These are phyloP conservation scores for Exophiala alcalophila DNA, from an alignment of 2,329 filamentous ascomycete species.

Conservation along the genomic window DNA sequence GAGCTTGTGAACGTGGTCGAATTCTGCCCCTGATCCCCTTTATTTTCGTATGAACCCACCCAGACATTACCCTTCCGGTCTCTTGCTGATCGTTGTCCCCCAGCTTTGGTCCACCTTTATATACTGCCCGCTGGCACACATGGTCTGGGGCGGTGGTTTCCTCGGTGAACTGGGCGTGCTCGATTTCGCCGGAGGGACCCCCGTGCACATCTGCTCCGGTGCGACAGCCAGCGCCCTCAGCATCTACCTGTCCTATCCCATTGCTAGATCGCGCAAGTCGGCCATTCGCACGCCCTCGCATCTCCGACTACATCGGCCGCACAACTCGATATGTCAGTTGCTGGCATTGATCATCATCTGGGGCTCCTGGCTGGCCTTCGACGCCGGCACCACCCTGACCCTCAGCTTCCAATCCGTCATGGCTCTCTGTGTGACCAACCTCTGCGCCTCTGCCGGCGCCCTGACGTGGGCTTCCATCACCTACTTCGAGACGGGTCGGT, in stretches of 20 bases:
- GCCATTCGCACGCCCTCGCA: constrained; percentile 43
- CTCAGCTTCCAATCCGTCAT: constrained; percentile 52
- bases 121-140: constrained; percentile 68
- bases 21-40: constrained; percentile 49
- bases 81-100: constrained; percentile 7
- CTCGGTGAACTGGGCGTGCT: constrained; percentile 65
- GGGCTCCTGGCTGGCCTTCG: constrained; percentile 53
- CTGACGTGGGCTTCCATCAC: constrained; percentile 49
- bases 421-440: constrained; percentile 50
- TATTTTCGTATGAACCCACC: constrained; percentile 38
- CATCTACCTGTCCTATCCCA: constrained; percentile 51
- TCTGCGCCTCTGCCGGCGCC: constrained; percentile 48
- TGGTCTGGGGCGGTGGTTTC: constrained; percentile 78
- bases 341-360: constrained; percentile 51
- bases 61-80: neutral
- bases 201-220: constrained; percentile 71
- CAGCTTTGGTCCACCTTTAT: constrained; percentile 65
- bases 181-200: constrained; percentile 73
- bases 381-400: constrained; percentile 49
- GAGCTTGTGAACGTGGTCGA: constrained; percentile 48
- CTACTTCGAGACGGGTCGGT: constrained; percentile 43
- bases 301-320: constrained; percentile 47
- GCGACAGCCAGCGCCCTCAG: constrained; percentile 44
- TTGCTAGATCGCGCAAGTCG: constrained; percentile 48
- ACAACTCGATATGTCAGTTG: constrained; percentile 50